Evolutionary conservation across 192 early-diverging fungal genomes (phyloP).

Genomic region (Chytriomyces confervae): DNA sequence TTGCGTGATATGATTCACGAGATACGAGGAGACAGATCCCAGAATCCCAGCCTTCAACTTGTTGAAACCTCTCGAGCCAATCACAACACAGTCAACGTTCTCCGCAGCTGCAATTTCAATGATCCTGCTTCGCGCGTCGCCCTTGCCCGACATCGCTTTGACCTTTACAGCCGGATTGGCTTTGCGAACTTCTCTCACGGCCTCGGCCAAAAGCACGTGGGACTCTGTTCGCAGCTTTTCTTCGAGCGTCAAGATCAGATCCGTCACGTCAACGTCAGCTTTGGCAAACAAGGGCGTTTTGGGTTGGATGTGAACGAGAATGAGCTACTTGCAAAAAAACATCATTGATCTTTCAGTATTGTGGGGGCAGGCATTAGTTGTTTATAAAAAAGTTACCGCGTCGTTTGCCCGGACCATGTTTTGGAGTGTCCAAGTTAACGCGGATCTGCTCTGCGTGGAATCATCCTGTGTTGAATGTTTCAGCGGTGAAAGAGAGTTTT

Average conservation of each 20-base stretch:
- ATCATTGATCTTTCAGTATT: too few species aligned
- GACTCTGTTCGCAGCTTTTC: conserved; percentile 21
- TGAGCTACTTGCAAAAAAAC: conserved; percentile 20
- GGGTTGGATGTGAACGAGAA: conserved; percentile 27
- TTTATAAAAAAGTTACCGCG: conserved; percentile 3
- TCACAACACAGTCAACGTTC: conserved; percentile 31
- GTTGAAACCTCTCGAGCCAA: conserved; percentile 32
- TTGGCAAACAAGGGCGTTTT: conserved; percentile 18
- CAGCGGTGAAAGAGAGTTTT: background rate
- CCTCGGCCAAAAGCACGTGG: conserved; percentile 12
- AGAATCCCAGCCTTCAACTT: conserved; percentile 28
- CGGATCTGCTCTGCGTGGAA: conserved; percentile 21
- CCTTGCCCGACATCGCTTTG: conserved; percentile 17
- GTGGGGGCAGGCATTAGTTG: background rate
- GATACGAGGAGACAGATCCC: conserved; percentile 21
- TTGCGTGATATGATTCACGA: conserved; percentile 8
- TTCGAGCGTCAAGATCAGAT: conserved; percentile 22
- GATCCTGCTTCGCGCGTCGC: background rate
- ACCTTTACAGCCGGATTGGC: conserved; percentile 1
- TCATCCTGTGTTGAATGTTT: conserved; percentile 26
- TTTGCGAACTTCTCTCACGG: conserved; percentile 5
- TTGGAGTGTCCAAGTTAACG: conserved; percentile 30
- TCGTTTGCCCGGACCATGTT: conserved; percentile 30
- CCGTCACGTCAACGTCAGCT: conserved; percentile 16
- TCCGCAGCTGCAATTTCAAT: conserved; percentile 1